These are phyloP conservation scores for Nephelium lappaceum DNA, from an alignment of 345 rosid genomes.

Conservation along the genomic window DNA sequence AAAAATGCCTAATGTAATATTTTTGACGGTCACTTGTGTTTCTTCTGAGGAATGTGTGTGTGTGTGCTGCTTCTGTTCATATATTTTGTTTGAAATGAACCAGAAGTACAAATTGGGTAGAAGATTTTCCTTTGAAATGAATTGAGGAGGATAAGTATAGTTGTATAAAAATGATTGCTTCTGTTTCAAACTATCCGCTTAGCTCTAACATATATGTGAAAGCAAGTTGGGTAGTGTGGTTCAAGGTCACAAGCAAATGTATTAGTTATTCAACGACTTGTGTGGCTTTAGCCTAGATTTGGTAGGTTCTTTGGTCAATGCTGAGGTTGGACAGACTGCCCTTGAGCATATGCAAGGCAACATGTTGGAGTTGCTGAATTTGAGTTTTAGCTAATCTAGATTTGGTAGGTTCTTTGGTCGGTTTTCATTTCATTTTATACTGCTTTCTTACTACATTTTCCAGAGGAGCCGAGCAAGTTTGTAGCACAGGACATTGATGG, in stretches of 20 bases:
- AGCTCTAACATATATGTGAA: not conserved
- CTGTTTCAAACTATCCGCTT: not conserved
- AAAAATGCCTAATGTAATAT: not conserved
- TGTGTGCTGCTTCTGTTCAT: not conserved
- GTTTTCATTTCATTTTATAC: not conserved
- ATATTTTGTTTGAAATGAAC: not conserved
- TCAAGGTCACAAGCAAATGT: not conserved
- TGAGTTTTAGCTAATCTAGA: not conserved
- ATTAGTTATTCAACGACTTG: not conserved
- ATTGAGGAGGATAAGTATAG: not conserved
- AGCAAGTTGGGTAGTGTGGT: not conserved
- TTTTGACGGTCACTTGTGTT: not conserved
- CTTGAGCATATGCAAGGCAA: not conserved
- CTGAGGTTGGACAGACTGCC: not conserved
- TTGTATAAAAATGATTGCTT: not conserved
- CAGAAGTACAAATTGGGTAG: not conserved
- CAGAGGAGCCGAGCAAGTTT: not conserved
- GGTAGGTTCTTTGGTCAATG: too few relatives aligned
- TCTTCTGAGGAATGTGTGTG: not conserved
- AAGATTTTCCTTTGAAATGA: not conserved
- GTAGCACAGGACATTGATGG: not conserved
- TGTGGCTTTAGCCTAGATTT: not conserved
- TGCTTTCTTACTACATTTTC: not conserved
- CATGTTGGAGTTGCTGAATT: not conserved
- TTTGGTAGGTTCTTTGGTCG: not conserved